phyloP scores from a whole-genome alignment of 2,329 filamentous ascomycete species.

The Colletotrichum sidae region DNA sequence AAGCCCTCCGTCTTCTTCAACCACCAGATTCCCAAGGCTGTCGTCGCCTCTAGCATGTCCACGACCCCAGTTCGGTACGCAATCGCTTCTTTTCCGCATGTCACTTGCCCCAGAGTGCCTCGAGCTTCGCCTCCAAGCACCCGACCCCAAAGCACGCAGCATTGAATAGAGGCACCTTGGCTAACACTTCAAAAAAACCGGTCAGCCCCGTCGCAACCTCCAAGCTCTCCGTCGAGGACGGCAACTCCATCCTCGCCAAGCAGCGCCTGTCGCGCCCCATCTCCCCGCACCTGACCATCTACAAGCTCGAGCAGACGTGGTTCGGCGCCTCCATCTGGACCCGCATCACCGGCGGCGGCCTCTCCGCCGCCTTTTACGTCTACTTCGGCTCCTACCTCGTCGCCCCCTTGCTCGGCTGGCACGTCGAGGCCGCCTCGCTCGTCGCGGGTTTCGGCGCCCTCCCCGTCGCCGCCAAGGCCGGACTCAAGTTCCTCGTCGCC shows the following conservation, averaged over 20 bases:
- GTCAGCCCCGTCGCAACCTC: slow-evolving; percentile 66
- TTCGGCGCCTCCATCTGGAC: slow-evolving; percentile 78
- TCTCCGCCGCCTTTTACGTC: slow-evolving; percentile 81
- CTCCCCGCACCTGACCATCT: slow-evolving; percentile 87
- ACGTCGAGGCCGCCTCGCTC: slow-evolving; percentile 69
- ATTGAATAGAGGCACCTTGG: not conserved
- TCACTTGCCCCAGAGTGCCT: too few relatives aligned
- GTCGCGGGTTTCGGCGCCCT: slow-evolving; percentile 70
- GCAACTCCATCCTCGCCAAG: slow-evolving; percentile 75
- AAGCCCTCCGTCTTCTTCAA: slow-evolving; percentile 60
- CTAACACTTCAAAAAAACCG: slow-evolving; percentile 40
- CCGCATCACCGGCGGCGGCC: slow-evolving; percentile 82
- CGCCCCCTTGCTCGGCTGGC: slow-evolving; percentile 77
- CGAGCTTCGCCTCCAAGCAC: too few relatives aligned
- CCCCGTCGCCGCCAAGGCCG: slow-evolving; percentile 69
- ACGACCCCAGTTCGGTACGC: slow-evolving; percentile 61
- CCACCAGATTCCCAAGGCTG: slow-evolving; percentile 60
- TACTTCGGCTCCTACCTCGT: slow-evolving; percentile 86
- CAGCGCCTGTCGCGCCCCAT: slow-evolving; percentile 87
- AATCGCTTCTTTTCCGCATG: not conserved
- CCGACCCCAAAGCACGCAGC: not conserved
- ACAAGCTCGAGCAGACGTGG: slow-evolving; percentile 89
- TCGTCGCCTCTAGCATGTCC: slow-evolving; percentile 54
- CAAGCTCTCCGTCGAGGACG: slow-evolving; percentile 66
- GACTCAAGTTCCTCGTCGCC: slow-evolving; percentile 64